These are phyloP conservation scores for Macadamia tetraphylla DNA, from an alignment of 164 flowering plant species.

Conservation along the genomic window DNA sequence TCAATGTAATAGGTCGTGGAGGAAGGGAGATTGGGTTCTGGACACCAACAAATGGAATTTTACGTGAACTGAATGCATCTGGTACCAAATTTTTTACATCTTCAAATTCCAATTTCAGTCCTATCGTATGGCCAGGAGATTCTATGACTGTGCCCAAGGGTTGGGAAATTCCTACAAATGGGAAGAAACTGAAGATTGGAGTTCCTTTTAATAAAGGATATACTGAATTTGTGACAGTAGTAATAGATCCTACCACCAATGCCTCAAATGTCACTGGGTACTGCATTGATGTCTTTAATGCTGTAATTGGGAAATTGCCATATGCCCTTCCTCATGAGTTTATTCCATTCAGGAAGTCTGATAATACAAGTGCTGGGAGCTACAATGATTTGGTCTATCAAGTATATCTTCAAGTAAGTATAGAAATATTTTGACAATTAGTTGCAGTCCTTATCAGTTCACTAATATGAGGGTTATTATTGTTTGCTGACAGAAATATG, in stretches of 20 bases:
- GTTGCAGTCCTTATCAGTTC: no score
- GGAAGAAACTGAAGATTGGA: conserved; percentile 5
- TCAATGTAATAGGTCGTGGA: conserved; percentile 26
- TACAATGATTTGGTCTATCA: conserved; percentile 2
- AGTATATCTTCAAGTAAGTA: conserved; percentile 2
- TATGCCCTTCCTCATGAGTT: conserved; percentile 1
- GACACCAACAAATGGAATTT: conserved; percentile 20
- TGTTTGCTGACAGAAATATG: conserved; percentile 13
- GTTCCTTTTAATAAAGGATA: conserved; percentile 1
- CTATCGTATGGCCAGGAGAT: conserved; percentile 9
- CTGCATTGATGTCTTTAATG: conserved; percentile 4
- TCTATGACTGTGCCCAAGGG: background rate
- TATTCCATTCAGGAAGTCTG: background rate
- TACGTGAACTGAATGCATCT: background rate
- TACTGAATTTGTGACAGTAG: background rate
- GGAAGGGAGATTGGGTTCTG: conserved; percentile 25
- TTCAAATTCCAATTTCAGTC: conserved; percentile 4
- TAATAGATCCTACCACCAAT: background rate
- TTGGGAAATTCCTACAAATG: conserved; percentile 4
- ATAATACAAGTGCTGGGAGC: background rate
- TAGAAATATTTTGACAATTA: no score
- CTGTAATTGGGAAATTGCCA: background rate
- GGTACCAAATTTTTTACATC: no score
- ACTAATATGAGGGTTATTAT: no score
- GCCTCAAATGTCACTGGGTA: background rate